phyloP scores from a whole-genome alignment of 73 alveolate genomes.

The Uronychia setigera region DNA sequence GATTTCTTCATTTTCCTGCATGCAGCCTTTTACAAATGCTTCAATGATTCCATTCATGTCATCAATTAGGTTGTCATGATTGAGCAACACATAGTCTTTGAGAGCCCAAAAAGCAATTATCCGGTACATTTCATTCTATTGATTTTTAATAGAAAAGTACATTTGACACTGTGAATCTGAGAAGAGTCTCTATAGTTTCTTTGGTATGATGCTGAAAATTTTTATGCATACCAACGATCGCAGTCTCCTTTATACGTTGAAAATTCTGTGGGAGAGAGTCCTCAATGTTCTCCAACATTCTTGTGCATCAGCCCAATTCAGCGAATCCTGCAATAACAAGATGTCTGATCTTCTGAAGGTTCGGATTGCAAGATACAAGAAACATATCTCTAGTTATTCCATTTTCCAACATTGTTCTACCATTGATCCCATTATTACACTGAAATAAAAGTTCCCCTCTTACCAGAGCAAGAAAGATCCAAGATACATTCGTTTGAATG shows the following conservation, averaged over 20 bases:
- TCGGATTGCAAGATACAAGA: conserved; percentile 51
- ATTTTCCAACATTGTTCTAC: conserved; percentile 45
- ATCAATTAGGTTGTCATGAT: conserved; percentile 31
- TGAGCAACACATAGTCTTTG: conserved; percentile 47
- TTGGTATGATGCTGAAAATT: conserved; percentile 27
- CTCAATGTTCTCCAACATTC: background rate
- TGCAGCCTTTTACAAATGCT: conserved; percentile 45
- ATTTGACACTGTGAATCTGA: conserved; percentile 46
- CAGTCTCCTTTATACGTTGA: conserved; percentile 53
- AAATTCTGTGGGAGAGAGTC: conserved; percentile 5
- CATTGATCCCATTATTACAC: conserved; percentile 54
- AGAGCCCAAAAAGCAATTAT: conserved; percentile 42
- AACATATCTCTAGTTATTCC: conserved; percentile 64
- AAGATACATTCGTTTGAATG: conserved; percentile 51
- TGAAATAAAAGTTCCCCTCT: background rate
- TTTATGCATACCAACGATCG: conserved; percentile 59
- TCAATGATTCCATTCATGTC: conserved; percentile 31
- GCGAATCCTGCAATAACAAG: conserved; percentile 61
- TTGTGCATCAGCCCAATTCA: conserved; percentile 53
- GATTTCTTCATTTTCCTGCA: conserved; percentile 16
- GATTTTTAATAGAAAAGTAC: background rate
- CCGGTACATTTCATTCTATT: conserved; percentile 10
- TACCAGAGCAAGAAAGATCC: conserved; percentile 53
- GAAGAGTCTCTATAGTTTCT: conserved; percentile 29
- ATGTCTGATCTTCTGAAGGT: conserved; percentile 36